Percentiles rank a stretch among this genome's conserved stretches.
These are phyloP conservation scores for Agrocybe chaxingu DNA, from an alignment of 768 basidiomycete species.

Conservation along the genomic window DNA sequence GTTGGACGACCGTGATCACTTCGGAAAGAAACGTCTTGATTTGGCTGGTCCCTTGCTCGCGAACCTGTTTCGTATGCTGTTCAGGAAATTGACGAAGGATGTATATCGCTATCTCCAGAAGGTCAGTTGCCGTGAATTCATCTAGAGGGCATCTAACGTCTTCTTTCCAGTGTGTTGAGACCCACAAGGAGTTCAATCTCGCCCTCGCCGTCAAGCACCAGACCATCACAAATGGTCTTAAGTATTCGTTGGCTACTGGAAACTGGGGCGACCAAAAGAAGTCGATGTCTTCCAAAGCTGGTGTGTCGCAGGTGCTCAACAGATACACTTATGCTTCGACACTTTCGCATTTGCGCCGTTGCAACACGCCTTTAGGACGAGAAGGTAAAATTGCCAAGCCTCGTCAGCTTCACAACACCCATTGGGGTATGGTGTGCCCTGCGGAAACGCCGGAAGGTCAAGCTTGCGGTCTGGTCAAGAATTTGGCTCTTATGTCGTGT, in stretches of 20 bases:
- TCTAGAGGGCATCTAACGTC: neutral
- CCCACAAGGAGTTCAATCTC: conserved; percentile 92
- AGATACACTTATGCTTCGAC: conserved; percentile 99
- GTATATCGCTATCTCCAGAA: conserved; percentile 97
- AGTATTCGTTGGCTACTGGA: conserved; percentile 96
- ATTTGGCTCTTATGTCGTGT: conserved; percentile 94
- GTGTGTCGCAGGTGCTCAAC: conserved; percentile 98
- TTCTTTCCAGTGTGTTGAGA: conserved; percentile 84
- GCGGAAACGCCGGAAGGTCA: conserved; percentile 99
- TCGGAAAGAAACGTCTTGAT: conserved; percentile 97
- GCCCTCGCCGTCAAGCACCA: conserved; percentile 91
- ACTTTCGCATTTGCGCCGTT: conserved; percentile 94
- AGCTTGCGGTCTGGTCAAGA: conserved; percentile 98
- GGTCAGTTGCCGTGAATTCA: conserved; percentile 40
- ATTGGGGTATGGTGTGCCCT: conserved; percentile 99
- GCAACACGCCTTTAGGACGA: conserved; percentile 96
- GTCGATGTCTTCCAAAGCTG: conserved; percentile 95
- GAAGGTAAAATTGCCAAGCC: conserved; percentile 99
- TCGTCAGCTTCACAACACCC: conserved; percentile 97
- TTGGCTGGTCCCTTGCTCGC: conserved; percentile 93
- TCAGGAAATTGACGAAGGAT: conserved; percentile 94
- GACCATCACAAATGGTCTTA: conserved; percentile 96
- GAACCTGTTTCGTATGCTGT: conserved; percentile 97
- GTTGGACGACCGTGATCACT: conserved; percentile 98
- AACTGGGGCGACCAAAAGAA: conserved; percentile 99